Evolutionary conservation across 495 filamentous ascomycete genomes (phyloP).

Genomic region (Neurospora sp.): DNA sequence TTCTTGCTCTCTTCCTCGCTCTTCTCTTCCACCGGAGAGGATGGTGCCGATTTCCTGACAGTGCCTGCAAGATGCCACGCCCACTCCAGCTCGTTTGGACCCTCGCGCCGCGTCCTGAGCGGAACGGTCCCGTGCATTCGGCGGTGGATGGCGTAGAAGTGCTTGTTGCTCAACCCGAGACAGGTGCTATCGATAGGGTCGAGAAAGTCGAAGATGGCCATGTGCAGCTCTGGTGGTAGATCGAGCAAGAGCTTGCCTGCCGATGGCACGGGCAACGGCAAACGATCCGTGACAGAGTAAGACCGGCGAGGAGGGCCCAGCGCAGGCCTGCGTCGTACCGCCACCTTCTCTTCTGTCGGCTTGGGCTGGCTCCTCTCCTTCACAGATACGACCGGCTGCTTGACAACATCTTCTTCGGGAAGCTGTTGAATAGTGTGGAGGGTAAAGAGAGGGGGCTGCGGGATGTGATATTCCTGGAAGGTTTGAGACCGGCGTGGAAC

Average conservation of each 20-base stretch:
- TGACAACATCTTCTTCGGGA: neutral
- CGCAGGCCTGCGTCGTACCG: constrained; percentile 9
- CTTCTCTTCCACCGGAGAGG: constrained; percentile 1
- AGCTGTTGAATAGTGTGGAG: constrained; percentile 12
- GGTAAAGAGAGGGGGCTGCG: constrained; percentile 9
- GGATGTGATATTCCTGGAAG: constrained; percentile 20
- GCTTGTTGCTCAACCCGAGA: constrained; percentile 41
- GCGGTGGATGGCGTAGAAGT: constrained; percentile 43
- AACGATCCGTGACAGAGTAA: constrained; percentile 40
- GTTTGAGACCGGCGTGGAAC: constrained; percentile 25
- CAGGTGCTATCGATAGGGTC: constrained; percentile 45
- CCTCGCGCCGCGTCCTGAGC: constrained; percentile 35
- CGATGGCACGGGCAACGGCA: constrained; percentile 32
- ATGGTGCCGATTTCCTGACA: constrained; percentile 10
- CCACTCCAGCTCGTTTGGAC: constrained; percentile 46
- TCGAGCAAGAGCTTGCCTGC: constrained; percentile 27
- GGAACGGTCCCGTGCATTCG: constrained; percentile 39
- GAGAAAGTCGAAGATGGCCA: constrained; percentile 43
- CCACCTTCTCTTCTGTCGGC: neutral
- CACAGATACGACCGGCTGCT: neutral
- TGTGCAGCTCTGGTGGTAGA: constrained; percentile 50
- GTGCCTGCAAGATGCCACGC: constrained; percentile 41
- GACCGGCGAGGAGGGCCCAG: constrained; percentile 30
- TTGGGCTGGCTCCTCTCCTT: constrained; percentile 1
- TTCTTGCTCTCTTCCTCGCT: constrained; percentile 6